Base-by-base conservation (phyloP, 1,139 yeast genomes). In the Hanseniaspora sp. region DNA sequence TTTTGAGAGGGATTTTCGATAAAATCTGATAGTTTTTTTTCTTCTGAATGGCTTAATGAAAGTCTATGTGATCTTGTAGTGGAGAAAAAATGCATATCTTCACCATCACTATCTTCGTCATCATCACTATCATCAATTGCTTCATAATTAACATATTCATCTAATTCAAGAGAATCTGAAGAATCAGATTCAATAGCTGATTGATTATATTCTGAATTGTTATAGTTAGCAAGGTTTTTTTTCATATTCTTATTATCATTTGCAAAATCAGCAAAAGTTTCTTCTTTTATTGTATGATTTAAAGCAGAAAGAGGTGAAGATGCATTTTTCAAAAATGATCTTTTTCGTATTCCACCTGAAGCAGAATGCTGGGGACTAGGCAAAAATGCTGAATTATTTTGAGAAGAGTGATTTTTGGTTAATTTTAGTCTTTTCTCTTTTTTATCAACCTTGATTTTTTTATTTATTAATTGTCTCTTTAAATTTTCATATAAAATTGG, bases 41-140 rank as follows among this genome's bases (percentile, higher is more conserved):
- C 54, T 31, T 51, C 54, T 37, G 48, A 33, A 28, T 45, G 28
- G 33, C 8, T 44, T 8, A 51, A 29, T 2, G 54, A 51, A 3
- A 51, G 40, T 51, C 54, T 51, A n/a, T 51, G 54, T 13, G 54
- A 29, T 51, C 54, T 51, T 12, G 47, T 8, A 15, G 45, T 23
- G n/a, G 46, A 1, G 15, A 42, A 23, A 8, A 33, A 30, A 9
- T 51, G 40, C 11, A 51, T 44, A 9, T 30, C 42, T 33, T 44
- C 54, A 33, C 48, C 48, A 39, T 33, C 48, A 37, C 38, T 40
- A 1, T 51, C 54, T 8, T 48, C 40, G 13, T 23, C 2, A 23
- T 23, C 23, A 23, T 23, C 23, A 23, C 4, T 4, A 23, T 23
- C 23, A 23, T 23, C 23, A 23, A 2, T 23, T n/a, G n/a, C n/a